Conservation (phyloP, 2,329 filamentous ascomycete genomes). For the Fusarium sp. region DNA sequence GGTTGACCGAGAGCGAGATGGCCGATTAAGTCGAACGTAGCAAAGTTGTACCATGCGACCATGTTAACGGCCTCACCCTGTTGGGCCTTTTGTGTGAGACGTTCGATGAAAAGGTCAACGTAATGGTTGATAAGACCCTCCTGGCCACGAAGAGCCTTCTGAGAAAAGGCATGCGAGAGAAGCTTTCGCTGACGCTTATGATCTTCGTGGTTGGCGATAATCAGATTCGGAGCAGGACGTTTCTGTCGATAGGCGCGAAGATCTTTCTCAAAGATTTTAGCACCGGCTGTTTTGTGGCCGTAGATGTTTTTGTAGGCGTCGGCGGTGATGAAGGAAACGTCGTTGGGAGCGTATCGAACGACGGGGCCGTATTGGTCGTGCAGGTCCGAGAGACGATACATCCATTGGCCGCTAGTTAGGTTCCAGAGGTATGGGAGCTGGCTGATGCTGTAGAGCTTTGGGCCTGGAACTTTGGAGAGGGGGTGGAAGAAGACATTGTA, state of each 20-base stretch:
- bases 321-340: conserved; percentile 15
- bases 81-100: not conserved
- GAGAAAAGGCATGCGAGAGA: conserved; percentile 4
- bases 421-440: conserved; percentile 3
- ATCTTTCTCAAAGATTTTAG: not conserved
- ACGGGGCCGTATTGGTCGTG: conserved; percentile 9
- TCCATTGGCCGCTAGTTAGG: not conserved
- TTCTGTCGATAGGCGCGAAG: not conserved
- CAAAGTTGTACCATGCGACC: conserved; percentile 17
- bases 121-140: not conserved
- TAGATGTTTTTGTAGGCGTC: conserved; percentile 7
- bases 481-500: conserved; percentile 14
- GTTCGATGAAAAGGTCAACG: not conserved
- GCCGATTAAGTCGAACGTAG: not conserved
- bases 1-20: conserved; percentile 10
- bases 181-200: conserved; percentile 14
- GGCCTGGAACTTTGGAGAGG: conserved; percentile 5
- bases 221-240: not conserved
- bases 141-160: conserved; percentile 1
- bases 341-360: not conserved
- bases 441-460: not conserved
- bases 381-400: not conserved
- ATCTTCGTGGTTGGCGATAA: not conserved
- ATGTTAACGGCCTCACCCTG: not conserved
- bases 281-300: not conserved